These are phyloP conservation scores for Trichoderma atroviride DNA, from an alignment of 2,329 filamentous ascomycete genomes.

Conservation along the genomic window DNA sequence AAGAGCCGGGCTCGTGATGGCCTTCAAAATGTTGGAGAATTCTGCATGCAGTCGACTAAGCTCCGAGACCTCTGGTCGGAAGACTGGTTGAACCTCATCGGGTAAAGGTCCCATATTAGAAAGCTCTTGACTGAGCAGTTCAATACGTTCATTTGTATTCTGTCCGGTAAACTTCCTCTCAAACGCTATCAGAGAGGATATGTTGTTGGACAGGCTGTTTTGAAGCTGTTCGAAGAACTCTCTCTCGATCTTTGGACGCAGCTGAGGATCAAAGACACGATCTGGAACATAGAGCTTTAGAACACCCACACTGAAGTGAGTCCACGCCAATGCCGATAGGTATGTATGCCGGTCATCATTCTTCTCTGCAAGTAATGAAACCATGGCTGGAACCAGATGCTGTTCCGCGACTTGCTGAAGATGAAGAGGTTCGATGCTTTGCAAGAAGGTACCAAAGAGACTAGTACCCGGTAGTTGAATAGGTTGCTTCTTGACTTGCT, in stretches of 20 bases:
- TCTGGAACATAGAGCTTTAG: conserved; percentile 84
- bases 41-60: conserved; percentile 77
- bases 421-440: conserved; percentile 40
- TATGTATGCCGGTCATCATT: conserved; percentile 33
- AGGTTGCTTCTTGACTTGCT: conserved; percentile 22
- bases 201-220: conserved; percentile 55
- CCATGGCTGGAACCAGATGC: conserved; percentile 51
- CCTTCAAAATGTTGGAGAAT: conserved; percentile 74
- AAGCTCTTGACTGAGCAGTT: conserved; percentile 65
- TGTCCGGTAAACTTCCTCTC: conserved; percentile 70
- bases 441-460: conserved; percentile 33
- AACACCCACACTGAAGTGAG: conserved; percentile 72
- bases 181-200: conserved; percentile 65
- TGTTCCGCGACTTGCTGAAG: conserved; percentile 43
- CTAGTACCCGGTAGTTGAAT: conserved; percentile 15
- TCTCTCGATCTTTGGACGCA: conserved; percentile 67
- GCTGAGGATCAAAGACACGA: conserved; percentile 79
- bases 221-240: conserved; percentile 60
- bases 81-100: conserved; percentile 65
- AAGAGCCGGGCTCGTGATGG: conserved; percentile 56
- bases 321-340: conserved; percentile 63
- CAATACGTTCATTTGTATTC: conserved; percentile 65
- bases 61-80: conserved; percentile 69
- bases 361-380: conserved; percentile 43
- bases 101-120: conserved; percentile 67